Base-by-base conservation (phyloP, 495 filamentous ascomycete species). In the Opeltia flavorubescens region DNA sequence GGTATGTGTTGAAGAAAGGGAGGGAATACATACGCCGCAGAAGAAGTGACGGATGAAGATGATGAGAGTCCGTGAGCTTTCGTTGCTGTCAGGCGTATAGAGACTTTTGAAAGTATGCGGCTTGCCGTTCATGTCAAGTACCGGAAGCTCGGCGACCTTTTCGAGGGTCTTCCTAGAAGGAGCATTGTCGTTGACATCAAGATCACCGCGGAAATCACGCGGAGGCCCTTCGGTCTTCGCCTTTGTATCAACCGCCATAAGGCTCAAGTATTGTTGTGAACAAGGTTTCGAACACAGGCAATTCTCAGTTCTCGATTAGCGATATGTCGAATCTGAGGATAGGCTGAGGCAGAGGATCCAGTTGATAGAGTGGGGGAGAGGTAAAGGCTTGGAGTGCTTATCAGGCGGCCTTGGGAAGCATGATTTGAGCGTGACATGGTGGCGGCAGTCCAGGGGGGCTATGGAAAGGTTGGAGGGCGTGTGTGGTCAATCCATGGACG, bases 31-130 rank as follows among this genome's bases (percentile, higher is more conserved):
- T 69, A 84, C 84, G 2, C 86, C 84, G 55, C 87, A 94, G 69
- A 84, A 89, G 66, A 94, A 94, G 62, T 94, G 86, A 20, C 87
- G 73, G 38, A 94, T 72, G 55, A 94, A 94, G 43, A 93, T 77
- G 15, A 93, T 59, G 25, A 91, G 66, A 1, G 85, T 78, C 5
- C 80, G 65, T 25, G 38, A 41, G 21, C 38, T 41, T 21, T 41
- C 38, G 6, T 41, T 41, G 1, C 69, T 62, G 5, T 66, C 62
- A 20, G 49, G 45, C 21, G 35, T 29, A 55, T 84, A 88, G 18
- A 91, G 60, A 46, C 69, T 77, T 57, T 77, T 76, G 67, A 89
- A 91, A 3, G 75, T 65, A 35, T 70, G 64, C 2, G 68, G 57
- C 41, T 77, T 77, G 12, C 81, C 80, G 38, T 84, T 60, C 27